Evolutionary conservation across 371 early-diverging fungal genomes (phyloP).

Genomic region (Mucor lusitanicus): DNA sequence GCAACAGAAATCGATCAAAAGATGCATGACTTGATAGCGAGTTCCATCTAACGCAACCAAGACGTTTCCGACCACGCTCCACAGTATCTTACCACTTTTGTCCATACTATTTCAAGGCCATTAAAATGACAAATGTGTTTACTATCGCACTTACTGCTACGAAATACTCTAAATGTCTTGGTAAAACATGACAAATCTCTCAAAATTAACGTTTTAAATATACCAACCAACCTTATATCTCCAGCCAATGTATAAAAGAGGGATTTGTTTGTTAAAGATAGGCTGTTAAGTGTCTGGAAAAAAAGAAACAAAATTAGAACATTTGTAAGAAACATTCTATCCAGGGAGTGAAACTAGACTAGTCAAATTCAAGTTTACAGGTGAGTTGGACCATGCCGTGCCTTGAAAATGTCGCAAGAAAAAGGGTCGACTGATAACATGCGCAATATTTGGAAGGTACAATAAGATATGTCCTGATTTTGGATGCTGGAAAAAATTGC

Average conservation of each 20-base stretch:
- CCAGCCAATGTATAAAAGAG: neutral
- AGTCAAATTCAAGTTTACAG: neutral
- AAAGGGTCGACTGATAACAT: neutral
- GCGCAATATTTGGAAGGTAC: neutral
- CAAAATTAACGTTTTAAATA: neutral
- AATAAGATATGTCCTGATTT: neutral
- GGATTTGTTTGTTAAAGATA: neutral
- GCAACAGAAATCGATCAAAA: too few species aligned
- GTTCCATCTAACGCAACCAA: neutral
- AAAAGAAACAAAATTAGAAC: neutral
- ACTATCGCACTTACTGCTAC: too few species aligned
- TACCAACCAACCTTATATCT: neutral
- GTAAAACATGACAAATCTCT: neutral
- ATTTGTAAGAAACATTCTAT: neutral
- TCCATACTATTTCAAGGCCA: too few species aligned
- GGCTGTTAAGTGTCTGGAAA: neutral
- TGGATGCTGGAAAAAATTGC: too few species aligned
- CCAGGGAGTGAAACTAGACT: neutral
- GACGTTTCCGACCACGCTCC: neutral
- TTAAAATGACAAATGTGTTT: neutral
- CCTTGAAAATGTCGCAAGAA: neutral
- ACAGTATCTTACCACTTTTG: too few species aligned
- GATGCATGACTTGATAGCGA: too few species aligned
- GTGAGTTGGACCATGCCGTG: neutral
- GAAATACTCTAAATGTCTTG: neutral